Evolutionary conservation across 371 early-diverging fungal species (phyloP), one percentile per base, ranked within the genome.

Genomic region (Zancudomyces culisetae): DNA sequence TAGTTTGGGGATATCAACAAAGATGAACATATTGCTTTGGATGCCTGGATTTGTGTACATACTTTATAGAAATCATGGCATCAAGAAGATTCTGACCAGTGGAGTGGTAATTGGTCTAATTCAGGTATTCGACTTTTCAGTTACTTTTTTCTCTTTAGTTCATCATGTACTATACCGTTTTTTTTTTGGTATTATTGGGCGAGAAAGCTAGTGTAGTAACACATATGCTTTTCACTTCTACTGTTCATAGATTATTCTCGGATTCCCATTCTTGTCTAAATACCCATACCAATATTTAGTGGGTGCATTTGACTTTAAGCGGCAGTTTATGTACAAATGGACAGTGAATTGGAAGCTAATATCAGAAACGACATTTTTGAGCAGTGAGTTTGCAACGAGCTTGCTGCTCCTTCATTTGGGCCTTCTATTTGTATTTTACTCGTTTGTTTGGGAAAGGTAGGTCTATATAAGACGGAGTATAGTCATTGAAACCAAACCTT

Each of bases 311-410:
- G 90, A 94, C 51, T 86, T 90, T 60, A 60, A 71, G 0, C 76
- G 95, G 8, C 76, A 75, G 22, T 94, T 94, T 61, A 62, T 76
- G 52, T 90, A 79, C 66, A 71, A 76, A 26, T 92, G 92, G 92
- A 90, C 95, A 0, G 92, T 91, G 8, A 94, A 94, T 54, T 94
- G 95, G 95, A 73, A 83, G 43, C 81, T 92, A 64, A 43, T 91
- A 10, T 67, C 70, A 27, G 75, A 76, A 53, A 67, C 73, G 15
- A 68, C 70, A 2, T 94, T 94, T 63, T 53, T 72, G 18, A 77
- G 77, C 28, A 28, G 35, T 3, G 52, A 48, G 4, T 83, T 85
- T 64, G 75, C 85, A 1, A 65, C 51, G 18, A n/a, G 52, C 13
- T 60, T 92, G 45, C 55, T 91, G 15, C 55, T 53, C 0, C 62